phyloP scores from a whole-genome alignment of 1,139 yeast species.

The Scheffersomyces segobiensis region DNA sequence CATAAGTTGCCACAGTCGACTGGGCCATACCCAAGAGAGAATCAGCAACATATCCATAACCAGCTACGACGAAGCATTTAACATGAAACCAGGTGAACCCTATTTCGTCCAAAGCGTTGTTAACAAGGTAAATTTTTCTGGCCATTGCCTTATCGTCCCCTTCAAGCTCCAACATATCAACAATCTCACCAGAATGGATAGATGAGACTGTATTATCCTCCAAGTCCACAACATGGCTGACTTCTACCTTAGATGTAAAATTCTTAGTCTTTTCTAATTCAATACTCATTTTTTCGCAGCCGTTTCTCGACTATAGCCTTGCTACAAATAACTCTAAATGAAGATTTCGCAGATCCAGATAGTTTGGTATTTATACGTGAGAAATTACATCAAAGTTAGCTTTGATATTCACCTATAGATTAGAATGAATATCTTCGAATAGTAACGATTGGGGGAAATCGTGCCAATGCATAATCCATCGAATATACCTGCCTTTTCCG shows the following conservation, averaged over 20 bases:
- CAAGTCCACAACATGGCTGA: neutral
- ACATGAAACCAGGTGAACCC: slow-evolving; percentile 12
- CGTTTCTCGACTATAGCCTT: neutral
- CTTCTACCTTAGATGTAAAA: neutral
- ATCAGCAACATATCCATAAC: slow-evolving; percentile 24
- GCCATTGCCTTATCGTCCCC: slow-evolving; percentile 1
- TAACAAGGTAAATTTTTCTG: slow-evolving; percentile 9
- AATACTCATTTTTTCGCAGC: neutral
- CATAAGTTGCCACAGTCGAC: slow-evolving; percentile 41
- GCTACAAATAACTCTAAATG: no score
- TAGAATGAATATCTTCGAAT: neutral
- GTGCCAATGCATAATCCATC: neutral
- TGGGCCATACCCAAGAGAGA: slow-evolving; percentile 32
- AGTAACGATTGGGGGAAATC: neutral
- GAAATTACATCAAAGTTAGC: neutral
- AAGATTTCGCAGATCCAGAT: neutral
- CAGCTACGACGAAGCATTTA: slow-evolving; percentile 17
- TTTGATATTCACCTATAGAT: neutral
- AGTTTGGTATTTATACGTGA: no score
- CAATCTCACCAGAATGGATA: neutral
- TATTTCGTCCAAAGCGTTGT: slow-evolving; percentile 12
- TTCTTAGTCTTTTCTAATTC: neutral
- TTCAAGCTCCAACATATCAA: slow-evolving; percentile 1
- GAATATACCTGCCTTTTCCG: neutral
- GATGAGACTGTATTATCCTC: neutral